A percentile compares a stretch with the other conserved stretches of the same genome.
Evolutionary conservation across 345 rosid species (phyloP).

Genomic region (Populus ilicifolia): DNA sequence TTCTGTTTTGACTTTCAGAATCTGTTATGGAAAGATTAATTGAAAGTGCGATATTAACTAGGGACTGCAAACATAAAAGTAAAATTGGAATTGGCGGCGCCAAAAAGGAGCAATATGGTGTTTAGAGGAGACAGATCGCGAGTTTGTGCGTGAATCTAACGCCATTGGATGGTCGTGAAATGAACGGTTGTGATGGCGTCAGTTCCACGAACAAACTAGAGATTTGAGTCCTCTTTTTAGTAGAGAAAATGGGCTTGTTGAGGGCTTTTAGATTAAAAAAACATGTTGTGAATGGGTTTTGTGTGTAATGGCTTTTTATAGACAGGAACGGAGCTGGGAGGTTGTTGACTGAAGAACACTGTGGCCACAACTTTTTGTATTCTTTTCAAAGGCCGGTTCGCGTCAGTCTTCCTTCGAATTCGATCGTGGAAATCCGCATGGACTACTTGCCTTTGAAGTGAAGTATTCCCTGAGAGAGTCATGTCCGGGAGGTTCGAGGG

Average conservation of each 20-base stretch:
- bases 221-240: slow-evolving; percentile 5
- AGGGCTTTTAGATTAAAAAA: neutral
- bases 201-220: slow-evolving; percentile 28
- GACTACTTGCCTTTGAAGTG: neutral
- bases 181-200: slow-evolving; percentile 26
- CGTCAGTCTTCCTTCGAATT: neutral
- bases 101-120: neutral
- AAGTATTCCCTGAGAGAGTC: neutral
- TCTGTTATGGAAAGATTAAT: neutral
- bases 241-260: neutral
- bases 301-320: neutral
- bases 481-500: neutral
- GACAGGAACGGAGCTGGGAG: neutral
- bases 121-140: slow-evolving; percentile 17
- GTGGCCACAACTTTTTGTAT: neutral
- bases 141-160: slow-evolving; percentile 42
- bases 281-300: slow-evolving; percentile 34
- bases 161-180: neutral
- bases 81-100: slow-evolving; percentile 3
- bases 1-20: neutral
- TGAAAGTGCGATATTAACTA: neutral
- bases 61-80: slow-evolving; percentile 2
- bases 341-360: neutral
- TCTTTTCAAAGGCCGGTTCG: neutral
- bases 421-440: neutral